Conservation (phyloP, 331 rosid species). For the Dryas integrifolia region DNA sequence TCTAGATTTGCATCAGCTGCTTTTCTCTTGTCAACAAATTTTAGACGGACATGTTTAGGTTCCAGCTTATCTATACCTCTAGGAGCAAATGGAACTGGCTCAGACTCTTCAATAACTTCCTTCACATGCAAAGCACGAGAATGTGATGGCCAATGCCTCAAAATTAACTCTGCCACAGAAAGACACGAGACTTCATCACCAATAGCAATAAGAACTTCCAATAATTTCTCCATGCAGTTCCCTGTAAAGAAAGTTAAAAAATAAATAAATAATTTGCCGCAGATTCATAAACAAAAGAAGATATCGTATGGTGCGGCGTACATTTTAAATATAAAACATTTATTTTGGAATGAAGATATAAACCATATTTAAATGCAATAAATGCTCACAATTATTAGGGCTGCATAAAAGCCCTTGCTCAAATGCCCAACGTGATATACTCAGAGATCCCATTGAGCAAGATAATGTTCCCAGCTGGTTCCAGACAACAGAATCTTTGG, state of each 20-base stretch:
- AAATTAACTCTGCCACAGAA: conserved; percentile 82
- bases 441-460: conserved; percentile 81
- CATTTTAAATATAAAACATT: not conserved
- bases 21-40: conserved; percentile 82
- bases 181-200: conserved; percentile 98
- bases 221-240: conserved; percentile 99
- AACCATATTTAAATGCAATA: not conserved
- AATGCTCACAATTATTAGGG: conserved; percentile 90
- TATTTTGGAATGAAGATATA: not conserved
- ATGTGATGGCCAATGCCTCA: conserved; percentile 99
- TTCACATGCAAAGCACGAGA: conserved; percentile 86
- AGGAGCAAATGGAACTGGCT: conserved; percentile 80
- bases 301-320: not conserved
- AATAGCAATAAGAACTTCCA: conserved; percentile 96
- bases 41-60: conserved; percentile 85
- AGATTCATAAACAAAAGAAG: not conserved
- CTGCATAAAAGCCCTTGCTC: conserved; percentile 96
- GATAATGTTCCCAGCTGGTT: conserved; percentile 93
- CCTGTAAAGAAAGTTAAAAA: conserved; percentile 45
- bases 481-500: conserved; percentile 95
- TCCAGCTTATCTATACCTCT: conserved; percentile 94
- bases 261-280: not conserved
- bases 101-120: conserved; percentile 73
- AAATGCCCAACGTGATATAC: conserved; percentile 98
- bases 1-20: conserved; percentile 48